A percentile compares a stretch with the other conserved stretches of the same genome.
Conservation (phyloP, 1,139 yeast species). For the Kazachstania sp. region DNA sequence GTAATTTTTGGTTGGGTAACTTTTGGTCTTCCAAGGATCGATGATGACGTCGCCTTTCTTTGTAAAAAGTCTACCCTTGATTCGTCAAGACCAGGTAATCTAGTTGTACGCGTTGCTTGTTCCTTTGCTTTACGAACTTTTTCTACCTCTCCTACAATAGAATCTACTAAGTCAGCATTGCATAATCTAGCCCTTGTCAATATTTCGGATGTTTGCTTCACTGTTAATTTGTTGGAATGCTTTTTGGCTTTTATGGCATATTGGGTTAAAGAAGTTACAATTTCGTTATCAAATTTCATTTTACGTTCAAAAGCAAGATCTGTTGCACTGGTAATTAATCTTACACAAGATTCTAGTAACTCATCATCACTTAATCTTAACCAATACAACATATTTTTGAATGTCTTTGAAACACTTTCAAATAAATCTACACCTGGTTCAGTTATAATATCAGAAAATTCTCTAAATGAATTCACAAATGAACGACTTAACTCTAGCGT, state of each 20-base stretch:
- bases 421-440: constrained; percentile 31
- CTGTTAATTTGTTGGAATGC: constrained; percentile 55
- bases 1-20: constrained; percentile 43
- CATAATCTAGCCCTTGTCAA: constrained; percentile 49
- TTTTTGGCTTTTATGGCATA: constrained; percentile 59
- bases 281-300: constrained; percentile 41
- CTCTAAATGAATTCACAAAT: constrained; percentile 55
- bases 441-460: constrained; percentile 38
- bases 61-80: constrained; percentile 25
- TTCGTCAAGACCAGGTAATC: constrained; percentile 12
- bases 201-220: constrained; percentile 50
- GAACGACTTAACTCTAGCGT: constrained; percentile 69
- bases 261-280: constrained; percentile 48
- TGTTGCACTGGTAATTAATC: constrained; percentile 56
- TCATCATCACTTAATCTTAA: constrained; percentile 72
- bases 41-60: constrained; percentile 25
- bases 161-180: constrained; percentile 46
- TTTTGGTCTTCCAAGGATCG: constrained; percentile 26
- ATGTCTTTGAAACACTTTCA: constrained; percentile 35
- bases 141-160: constrained; percentile 41
- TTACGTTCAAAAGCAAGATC: constrained; percentile 50
- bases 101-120: constrained; percentile 8
- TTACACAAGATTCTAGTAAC: constrained; percentile 65
- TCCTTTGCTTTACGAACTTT: constrained; percentile 31
- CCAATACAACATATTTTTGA: constrained; percentile 65